Evolutionary conservation across 2,329 filamentous ascomycete genomes (phyloP).

Genomic region (Fusarium ramigenum): DNA sequence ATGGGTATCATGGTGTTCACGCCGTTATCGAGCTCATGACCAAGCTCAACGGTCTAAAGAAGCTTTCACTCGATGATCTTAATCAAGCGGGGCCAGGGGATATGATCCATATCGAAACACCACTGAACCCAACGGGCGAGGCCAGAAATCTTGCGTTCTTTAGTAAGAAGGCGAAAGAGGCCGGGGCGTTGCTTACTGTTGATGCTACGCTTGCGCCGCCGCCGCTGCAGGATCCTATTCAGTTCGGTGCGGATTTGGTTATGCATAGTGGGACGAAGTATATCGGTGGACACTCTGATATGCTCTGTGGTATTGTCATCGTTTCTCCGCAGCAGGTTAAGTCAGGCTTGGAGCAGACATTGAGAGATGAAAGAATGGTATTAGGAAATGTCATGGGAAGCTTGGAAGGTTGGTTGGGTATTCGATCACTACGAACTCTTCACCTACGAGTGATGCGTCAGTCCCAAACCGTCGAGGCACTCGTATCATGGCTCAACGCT

Average conservation of each 20-base stretch:
- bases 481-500: conserved; percentile 76
- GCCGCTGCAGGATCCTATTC: conserved; percentile 85
- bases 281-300: conserved; percentile 91
- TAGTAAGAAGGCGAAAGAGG: conserved; percentile 73
- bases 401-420: conserved; percentile 90
- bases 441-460: conserved; percentile 85
- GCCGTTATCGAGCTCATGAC: conserved; percentile 79
- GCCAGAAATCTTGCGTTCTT: conserved; percentile 77
- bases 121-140: conserved; percentile 88
- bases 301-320: conserved; percentile 86
- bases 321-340: conserved; percentile 57
- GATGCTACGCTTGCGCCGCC: conserved; percentile 95
- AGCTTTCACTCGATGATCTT: conserved; percentile 76
- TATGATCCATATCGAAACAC: conserved; percentile 90
- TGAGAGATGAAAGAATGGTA: conserved; percentile 75
- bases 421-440: conserved; percentile 84
- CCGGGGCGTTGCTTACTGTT: conserved; percentile 79
- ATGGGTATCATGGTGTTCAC: conserved; percentile 93
- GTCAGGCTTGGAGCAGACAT: conserved; percentile 63
- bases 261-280: conserved; percentile 98
- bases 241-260: conserved; percentile 81
- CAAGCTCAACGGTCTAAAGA: conserved; percentile 78
- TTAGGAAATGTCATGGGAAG: conserved; percentile 87
- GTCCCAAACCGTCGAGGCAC: conserved; percentile 70
- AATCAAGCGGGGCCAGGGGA: conserved; percentile 70